Conservation (phyloP, 345 rosid genomes). For the Eucalyptus curtisii region DNA sequence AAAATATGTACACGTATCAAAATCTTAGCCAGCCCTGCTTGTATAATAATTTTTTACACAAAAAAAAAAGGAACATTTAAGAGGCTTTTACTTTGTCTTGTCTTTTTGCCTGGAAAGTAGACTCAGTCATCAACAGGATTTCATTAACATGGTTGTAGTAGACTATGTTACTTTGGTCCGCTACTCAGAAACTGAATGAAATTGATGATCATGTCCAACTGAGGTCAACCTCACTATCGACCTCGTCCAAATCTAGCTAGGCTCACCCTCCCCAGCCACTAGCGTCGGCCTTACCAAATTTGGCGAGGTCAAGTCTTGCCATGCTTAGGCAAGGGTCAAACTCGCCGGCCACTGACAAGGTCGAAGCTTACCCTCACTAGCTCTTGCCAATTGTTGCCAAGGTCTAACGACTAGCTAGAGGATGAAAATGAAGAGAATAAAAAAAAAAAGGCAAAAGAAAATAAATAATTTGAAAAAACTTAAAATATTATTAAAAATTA, state of each 20-base stretch:
- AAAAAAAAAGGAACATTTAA: not conserved
- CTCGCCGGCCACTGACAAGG: no score
- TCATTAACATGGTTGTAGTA: not conserved
- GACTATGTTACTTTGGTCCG: not conserved
- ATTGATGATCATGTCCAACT: not conserved
- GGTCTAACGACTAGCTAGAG: fast-evolving
- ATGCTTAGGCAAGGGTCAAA: fast-evolving
- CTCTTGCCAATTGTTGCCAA: fast-evolving
- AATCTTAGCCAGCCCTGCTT: not conserved
- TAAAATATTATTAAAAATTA: no score
- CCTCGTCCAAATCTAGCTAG: no score
- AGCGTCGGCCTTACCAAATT: fast-evolving
- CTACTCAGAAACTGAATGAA: not conserved
- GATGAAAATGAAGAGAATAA: no score
- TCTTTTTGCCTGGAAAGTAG: not conserved
- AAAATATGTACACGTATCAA: not conserved
- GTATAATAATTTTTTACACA: not conserved
- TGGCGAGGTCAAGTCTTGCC: not conserved
- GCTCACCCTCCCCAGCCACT: fast-evolving
- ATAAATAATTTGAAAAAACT: no score
- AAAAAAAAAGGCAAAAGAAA: no score
- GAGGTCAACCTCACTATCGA: fast-evolving
- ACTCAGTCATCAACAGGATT: not conserved
- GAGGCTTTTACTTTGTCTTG: not conserved
- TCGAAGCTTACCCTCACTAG: fast-evolving